phyloP scores from a whole-genome alignment of 1,284 basidiomycete genomes.

The Rhodotorula sp. region DNA sequence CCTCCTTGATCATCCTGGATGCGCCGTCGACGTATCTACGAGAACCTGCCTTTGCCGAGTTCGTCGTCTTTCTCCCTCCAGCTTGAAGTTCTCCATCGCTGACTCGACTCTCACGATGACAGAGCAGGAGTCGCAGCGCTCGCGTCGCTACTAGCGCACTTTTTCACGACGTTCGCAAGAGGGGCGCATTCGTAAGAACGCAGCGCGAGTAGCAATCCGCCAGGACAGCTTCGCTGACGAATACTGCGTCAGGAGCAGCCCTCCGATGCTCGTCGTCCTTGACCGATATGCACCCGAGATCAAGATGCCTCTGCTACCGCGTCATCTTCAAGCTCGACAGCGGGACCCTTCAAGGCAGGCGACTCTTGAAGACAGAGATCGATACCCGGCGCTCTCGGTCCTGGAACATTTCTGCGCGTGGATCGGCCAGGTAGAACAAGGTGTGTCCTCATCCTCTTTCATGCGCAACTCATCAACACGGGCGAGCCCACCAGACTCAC shows the following conservation, averaged over 20 bases:
- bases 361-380: conserved; percentile 1
- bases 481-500: too few relatives aligned
- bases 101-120: not conserved
- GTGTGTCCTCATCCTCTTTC: not conserved
- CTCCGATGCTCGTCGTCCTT: conserved; percentile 13
- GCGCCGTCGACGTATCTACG: conserved; percentile 22
- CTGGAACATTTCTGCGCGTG: conserved; percentile 26
- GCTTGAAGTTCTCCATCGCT: not conserved
- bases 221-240: too few relatives aligned
- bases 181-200: not conserved
- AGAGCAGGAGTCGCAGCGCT: conserved; percentile 28
- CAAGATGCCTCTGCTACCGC: conserved; percentile 14
- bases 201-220: not conserved
- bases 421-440: conserved; percentile 1
- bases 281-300: not conserved
- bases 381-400: not conserved
- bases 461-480: not conserved
- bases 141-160: conserved; percentile 27
- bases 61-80: not conserved
- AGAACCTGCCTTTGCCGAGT: conserved; percentile 12
- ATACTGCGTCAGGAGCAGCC: not conserved
- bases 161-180: conserved; percentile 20
- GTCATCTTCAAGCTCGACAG: not conserved
- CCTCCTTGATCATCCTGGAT: conserved; percentile 35
- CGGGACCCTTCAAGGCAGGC: not conserved